A percentile compares a stretch with the other conserved stretches of the same genome.
Evolutionary conservation across 768 basidiomycete genomes (phyloP).

Genomic region (Podaxis mareebaensis): DNA sequence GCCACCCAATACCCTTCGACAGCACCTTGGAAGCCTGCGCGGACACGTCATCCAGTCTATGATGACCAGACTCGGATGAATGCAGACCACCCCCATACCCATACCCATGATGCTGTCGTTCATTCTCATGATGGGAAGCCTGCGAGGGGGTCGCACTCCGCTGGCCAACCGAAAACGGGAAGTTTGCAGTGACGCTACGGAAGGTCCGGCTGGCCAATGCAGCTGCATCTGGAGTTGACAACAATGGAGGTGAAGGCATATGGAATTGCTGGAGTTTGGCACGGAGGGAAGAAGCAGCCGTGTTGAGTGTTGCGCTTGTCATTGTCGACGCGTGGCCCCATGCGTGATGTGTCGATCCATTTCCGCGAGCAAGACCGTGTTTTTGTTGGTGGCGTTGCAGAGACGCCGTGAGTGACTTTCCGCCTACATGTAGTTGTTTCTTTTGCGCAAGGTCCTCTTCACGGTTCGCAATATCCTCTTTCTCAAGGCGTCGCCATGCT

Average conservation of each 20-base stretch:
- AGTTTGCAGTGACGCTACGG: conserved; percentile 71
- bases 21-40: conserved; percentile 77
- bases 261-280: conserved; percentile 65
- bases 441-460: conserved; percentile 34
- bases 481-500: conserved; percentile 76
- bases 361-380: conserved; percentile 13
- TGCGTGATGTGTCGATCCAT: conserved; percentile 7
- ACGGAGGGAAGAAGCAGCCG: conserved; percentile 53
- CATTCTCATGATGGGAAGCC: conserved; percentile 10
- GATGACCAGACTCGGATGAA: conserved; percentile 38
- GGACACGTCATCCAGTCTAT: conserved; percentile 60
- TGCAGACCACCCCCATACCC: conserved; percentile 31
- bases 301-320: conserved; percentile 27
- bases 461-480: conserved; percentile 55
- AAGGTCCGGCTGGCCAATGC: conserved; percentile 81
- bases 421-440: conserved; percentile 15
- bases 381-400: conserved; percentile 16
- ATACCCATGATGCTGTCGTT: background rate
- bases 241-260: conserved; percentile 67
- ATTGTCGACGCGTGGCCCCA: conserved; percentile 11
- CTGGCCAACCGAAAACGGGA: conserved; percentile 61
- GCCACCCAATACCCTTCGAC: conserved; percentile 93
- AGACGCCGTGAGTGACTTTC: conserved; percentile 4
- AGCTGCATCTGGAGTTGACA: conserved; percentile 76
- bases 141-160: conserved; percentile 22